Conservation (phyloP, 73 alveolate genomes). For the Urostyla sp. region DNA sequence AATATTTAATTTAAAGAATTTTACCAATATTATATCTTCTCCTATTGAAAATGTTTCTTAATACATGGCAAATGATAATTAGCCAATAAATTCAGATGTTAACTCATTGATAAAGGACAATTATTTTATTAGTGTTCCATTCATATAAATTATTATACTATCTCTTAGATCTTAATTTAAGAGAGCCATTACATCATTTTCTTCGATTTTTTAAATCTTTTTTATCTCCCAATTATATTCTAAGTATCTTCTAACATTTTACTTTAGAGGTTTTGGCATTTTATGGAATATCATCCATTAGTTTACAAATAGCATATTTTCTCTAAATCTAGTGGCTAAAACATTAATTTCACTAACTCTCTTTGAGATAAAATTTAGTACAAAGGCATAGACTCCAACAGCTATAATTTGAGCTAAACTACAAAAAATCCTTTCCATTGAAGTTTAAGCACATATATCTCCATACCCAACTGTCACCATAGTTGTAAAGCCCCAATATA, state of each 20-base stretch:
- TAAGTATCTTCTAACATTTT: constrained; percentile 51
- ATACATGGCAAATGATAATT: constrained; percentile 16
- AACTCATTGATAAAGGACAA: constrained; percentile 35
- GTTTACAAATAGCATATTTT: constrained; percentile 63
- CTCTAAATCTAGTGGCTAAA: constrained; percentile 60
- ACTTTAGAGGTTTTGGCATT: constrained; percentile 59
- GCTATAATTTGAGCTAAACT: constrained; percentile 71
- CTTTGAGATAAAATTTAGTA: constrained; percentile 51
- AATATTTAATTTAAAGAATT: neutral
- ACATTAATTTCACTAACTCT: constrained; percentile 38
- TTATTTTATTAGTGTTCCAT: constrained; percentile 57
- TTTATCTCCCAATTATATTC: constrained; percentile 62
- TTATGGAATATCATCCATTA: constrained; percentile 60
- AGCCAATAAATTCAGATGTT: constrained; percentile 51
- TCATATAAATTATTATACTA: constrained; percentile 48
- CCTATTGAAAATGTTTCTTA: constrained; percentile 20
- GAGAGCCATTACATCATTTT: constrained; percentile 62
- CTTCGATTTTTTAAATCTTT: constrained; percentile 69
- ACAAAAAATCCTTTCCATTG: constrained; percentile 74
- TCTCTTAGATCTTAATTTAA: constrained; percentile 69
- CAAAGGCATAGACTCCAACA: constrained; percentile 67
- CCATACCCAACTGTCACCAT: constrained; percentile 94
- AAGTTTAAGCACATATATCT: constrained; percentile 83
- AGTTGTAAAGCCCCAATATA: constrained; percentile 90
- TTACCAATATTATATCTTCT: constrained; percentile 29